These are phyloP conservation scores for Tulasnella sp. DNA, from an alignment of 768 basidiomycete genomes.

Conservation along the genomic window DNA sequence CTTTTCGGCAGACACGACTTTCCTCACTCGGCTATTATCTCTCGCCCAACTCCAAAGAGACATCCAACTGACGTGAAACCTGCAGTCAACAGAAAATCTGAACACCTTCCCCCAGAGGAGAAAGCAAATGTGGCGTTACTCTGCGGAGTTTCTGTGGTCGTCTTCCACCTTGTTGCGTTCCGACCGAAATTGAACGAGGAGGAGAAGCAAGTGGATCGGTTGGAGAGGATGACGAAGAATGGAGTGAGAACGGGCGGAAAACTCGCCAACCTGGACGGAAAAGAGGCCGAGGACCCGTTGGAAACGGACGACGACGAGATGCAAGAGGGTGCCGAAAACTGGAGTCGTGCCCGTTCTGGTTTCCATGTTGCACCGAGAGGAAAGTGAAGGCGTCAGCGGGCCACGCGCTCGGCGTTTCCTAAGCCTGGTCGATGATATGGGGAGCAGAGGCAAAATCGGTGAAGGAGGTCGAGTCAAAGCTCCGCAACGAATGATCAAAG, in stretches of 20 bases:
- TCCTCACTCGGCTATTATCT: conserved; percentile 52
- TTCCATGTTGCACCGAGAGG: conserved; percentile 43
- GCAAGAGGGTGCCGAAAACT: conserved; percentile 47
- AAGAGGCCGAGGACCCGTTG: conserved; percentile 31
- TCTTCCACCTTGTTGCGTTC: conserved; percentile 65
- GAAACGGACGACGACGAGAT: conserved; percentile 34
- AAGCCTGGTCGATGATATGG: conserved; percentile 66
- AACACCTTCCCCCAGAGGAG: conserved; percentile 15
- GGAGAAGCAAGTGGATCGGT: conserved; percentile 70
- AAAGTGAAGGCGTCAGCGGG: conserved; percentile 56
- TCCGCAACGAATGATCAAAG: conserved; percentile 49
- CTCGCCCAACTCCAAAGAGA: conserved; percentile 44
- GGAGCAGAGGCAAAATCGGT: conserved; percentile 68
- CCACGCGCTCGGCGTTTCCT: conserved; percentile 56
- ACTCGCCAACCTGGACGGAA: not conserved
- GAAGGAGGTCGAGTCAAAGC: conserved; percentile 73
- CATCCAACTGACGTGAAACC: conserved; percentile 22
- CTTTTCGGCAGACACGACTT: conserved; percentile 45
- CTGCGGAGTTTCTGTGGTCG: conserved; percentile 71
- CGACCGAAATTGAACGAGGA: conserved; percentile 68
- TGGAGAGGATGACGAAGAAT: conserved; percentile 58
- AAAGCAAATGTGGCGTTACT: conserved; percentile 39
- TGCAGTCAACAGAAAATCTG: conserved; percentile 9
- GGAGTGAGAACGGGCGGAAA: conserved; percentile 1
- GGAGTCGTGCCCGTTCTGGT: conserved; percentile 61